Evolutionary conservation across 164 flowering plant species (phyloP).

Genomic region (Stephania japonica): DNA sequence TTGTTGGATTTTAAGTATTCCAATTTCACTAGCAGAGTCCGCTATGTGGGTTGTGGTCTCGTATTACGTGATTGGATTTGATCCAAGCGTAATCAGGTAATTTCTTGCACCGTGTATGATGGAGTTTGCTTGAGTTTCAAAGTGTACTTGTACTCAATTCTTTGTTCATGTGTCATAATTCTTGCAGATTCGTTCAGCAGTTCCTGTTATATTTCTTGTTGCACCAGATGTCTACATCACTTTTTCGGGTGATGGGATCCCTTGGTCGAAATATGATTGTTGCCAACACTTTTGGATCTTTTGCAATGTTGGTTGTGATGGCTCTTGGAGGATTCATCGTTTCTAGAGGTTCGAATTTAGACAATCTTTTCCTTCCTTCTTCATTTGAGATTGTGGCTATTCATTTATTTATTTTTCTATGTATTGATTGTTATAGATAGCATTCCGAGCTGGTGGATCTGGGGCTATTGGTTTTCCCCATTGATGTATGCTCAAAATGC

Average conservation of each 20-base stretch:
- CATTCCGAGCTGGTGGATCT: conserved; percentile 91
- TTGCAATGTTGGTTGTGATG: conserved; percentile 93
- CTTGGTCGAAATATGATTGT: conserved; percentile 92
- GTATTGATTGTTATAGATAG: conserved; percentile 46
- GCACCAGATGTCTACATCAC: conserved; percentile 86
- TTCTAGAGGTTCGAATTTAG: conserved; percentile 63
- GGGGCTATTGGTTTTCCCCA: conserved; percentile 99
- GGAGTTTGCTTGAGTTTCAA: background rate
- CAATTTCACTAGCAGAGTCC: conserved; percentile 81
- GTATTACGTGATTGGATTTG: conserved; percentile 89
- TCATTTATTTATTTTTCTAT: conserved; percentile 7
- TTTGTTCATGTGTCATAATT: conserved; percentile 2
- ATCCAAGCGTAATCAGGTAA: conserved; percentile 77
- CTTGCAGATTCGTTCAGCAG: conserved; percentile 76
- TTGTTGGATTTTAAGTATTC: conserved; percentile 86
- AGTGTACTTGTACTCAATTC: background rate
- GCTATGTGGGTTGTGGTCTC: conserved; percentile 89
- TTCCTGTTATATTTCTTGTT: conserved; percentile 71
- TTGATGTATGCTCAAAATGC: conserved; percentile 93
- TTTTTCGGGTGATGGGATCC: conserved; percentile 88
- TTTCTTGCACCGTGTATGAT: background rate
- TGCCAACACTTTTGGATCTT: conserved; percentile 97
- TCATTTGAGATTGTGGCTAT: background rate
- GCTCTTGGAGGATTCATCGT: conserved; percentile 88
- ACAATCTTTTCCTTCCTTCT: conserved; percentile 2